These are phyloP conservation scores for Russula virescens DNA, from an alignment of 768 basidiomycete species.

Conservation along the genomic window DNA sequence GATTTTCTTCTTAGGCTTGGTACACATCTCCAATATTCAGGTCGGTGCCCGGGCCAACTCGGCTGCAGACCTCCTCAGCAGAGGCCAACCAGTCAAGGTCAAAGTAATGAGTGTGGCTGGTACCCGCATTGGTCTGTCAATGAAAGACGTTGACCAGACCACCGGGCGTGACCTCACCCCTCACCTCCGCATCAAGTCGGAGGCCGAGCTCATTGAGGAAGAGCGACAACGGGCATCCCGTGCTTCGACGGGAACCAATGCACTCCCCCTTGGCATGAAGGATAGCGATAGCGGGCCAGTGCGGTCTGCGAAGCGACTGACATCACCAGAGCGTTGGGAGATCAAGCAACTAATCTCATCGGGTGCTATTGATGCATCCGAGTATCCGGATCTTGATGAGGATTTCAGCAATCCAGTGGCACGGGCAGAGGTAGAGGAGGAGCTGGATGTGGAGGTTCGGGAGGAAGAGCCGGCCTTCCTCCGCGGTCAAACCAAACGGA, in stretches of 20 bases:
- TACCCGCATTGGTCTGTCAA: constrained; percentile 76
- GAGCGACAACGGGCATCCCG: constrained; percentile 58
- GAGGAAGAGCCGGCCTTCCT: constrained; percentile 97
- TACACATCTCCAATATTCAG: constrained; percentile 93
- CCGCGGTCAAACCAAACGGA: constrained; percentile 92
- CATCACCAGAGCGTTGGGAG: constrained; percentile 98
- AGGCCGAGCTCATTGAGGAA: constrained; percentile 82
- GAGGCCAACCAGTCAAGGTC: constrained; percentile 85
- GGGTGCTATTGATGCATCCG: constrained; percentile 84
- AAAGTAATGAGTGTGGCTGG: constrained; percentile 95
- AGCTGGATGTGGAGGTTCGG: constrained; percentile 92
- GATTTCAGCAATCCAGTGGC: constrained; percentile 72
- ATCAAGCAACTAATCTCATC: constrained; percentile 98
- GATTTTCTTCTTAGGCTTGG: constrained; percentile 61
- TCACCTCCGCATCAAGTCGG: constrained; percentile 89
- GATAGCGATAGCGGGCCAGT: constrained; percentile 47
- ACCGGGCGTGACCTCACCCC: constrained; percentile 91
- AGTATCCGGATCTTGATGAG: constrained; percentile 91
- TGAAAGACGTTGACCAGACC: constrained; percentile 95
- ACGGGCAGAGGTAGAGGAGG: constrained; percentile 88
- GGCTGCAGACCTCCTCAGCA: constrained; percentile 77
- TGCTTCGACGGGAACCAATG: constrained; percentile 77
- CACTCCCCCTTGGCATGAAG: constrained; percentile 65
- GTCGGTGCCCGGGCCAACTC: constrained; percentile 79
- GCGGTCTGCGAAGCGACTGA: constrained; percentile 82